Evolutionary conservation across 75 land plant genomes (phyloP).

Genomic region (Picea sitchensis): DNA sequence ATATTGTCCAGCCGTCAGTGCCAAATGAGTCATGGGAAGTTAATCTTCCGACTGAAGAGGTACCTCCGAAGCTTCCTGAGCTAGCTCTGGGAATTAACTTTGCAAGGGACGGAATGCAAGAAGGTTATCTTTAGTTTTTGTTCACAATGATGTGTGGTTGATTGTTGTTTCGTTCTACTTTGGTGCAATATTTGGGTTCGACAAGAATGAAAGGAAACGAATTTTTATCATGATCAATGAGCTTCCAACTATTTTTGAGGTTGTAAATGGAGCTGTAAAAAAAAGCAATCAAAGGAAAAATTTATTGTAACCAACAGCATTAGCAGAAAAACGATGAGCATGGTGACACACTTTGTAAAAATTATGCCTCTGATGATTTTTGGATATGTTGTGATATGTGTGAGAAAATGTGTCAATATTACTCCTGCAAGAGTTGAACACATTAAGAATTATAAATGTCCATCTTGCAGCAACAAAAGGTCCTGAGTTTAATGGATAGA

Average conservation of each 20-base stretch:
- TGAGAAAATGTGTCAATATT: conserved; percentile 63
- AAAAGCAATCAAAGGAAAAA: conserved; percentile 44
- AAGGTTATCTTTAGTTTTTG: conserved; percentile 66
- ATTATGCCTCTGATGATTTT: conserved; percentile 53
- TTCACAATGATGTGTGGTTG: conserved; percentile 74
- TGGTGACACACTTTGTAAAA: conserved; percentile 50
- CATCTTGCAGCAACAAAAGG: conserved; percentile 55
- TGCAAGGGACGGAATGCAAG: conserved; percentile 77
- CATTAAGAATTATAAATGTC: conserved; percentile 70
- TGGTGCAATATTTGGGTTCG: conserved; percentile 65
- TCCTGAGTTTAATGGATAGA: conserved; percentile 10
- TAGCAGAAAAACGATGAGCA: conserved; percentile 49
- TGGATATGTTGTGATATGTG: conserved; percentile 64
- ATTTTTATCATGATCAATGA: conserved; percentile 74
- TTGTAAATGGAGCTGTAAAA: conserved; percentile 53
- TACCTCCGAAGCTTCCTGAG: conserved; percentile 77
- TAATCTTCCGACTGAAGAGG: conserved; percentile 62
- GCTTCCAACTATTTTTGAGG: conserved; percentile 66
- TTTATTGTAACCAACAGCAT: conserved; percentile 32
- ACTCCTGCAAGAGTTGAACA: conserved; percentile 66
- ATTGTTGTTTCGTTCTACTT: conserved; percentile 64
- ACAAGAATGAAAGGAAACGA: conserved; percentile 49
- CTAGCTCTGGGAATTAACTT: conserved; percentile 74
- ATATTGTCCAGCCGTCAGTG: neutral
- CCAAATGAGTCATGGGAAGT: conserved; percentile 72